These are phyloP conservation scores for Cladosporium sp. DNA, from an alignment of 2,329 filamentous ascomycete species.

Conservation along the genomic window DNA sequence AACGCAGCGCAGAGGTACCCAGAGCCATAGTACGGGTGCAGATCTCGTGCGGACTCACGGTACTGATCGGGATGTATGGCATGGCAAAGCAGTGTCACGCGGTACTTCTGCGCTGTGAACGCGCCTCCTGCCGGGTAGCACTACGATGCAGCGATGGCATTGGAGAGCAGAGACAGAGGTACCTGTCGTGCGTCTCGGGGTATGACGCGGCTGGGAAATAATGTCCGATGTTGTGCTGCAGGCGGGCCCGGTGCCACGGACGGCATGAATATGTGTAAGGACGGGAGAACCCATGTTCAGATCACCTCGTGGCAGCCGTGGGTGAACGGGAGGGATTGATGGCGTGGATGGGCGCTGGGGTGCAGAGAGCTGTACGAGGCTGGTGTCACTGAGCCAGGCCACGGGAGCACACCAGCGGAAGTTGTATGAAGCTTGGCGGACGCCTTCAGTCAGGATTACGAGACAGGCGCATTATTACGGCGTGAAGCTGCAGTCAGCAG, in stretches of 20 bases:
- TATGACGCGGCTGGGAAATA: neutral
- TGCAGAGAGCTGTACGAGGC: neutral
- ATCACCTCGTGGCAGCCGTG: conserved; percentile 4
- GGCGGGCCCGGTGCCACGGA: neutral
- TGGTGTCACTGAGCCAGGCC: neutral
- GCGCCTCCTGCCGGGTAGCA: neutral
- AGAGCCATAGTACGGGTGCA: neutral
- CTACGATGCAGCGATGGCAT: neutral
- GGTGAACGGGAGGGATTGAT: neutral
- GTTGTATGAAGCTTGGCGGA: neutral
- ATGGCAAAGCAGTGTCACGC: neutral
- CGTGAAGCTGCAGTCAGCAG: neutral
- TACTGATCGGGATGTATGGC: neutral
- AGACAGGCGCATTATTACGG: neutral
- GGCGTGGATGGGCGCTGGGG: neutral
- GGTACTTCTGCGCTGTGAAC: neutral
- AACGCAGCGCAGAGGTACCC: neutral
- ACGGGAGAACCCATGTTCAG: neutral
- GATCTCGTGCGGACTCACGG: neutral
- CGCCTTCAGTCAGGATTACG: neutral
- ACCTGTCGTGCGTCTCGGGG: neutral
- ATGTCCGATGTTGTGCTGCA: neutral
- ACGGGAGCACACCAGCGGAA: neutral
- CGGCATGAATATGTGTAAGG: conserved; percentile 8
- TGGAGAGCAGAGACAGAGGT: neutral